Conservation (phyloP, 805 yeast species). For the Teunomyces aglyptinius region DNA sequence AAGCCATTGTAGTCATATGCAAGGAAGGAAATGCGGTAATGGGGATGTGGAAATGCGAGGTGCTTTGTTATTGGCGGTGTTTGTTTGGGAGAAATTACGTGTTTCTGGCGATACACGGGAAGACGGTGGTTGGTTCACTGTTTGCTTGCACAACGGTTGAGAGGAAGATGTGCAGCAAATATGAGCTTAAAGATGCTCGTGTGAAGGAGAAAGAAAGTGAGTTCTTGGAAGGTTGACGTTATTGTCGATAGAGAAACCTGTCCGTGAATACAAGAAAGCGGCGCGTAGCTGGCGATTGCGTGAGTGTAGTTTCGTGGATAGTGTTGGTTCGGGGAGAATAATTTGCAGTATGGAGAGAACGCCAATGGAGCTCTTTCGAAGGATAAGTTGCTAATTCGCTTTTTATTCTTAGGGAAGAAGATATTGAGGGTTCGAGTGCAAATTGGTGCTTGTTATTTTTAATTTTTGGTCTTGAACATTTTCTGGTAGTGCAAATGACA, state of each 20-base stretch:
- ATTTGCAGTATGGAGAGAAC: not conserved
- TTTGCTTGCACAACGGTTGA: constrained; percentile 1
- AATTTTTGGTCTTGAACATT: constrained; percentile 4
- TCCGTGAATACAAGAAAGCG: constrained; percentile 1
- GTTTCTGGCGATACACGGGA: not conserved
- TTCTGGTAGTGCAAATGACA: constrained; percentile 7
- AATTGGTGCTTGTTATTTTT: not conserved
- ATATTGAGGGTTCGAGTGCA: not conserved
- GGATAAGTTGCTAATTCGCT: not conserved
- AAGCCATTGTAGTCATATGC: constrained; percentile 14
- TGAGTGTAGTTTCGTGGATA: not conserved
- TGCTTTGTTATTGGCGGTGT: not conserved
- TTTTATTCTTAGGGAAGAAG: not conserved
- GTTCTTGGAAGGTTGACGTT: not conserved
- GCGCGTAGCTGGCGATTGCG: constrained; percentile 1
- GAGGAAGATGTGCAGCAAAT: not conserved
- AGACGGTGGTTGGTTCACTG: not conserved
- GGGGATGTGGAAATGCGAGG: constrained; percentile 4
- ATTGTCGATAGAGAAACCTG: not conserved
- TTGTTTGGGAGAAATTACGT: constrained; percentile 1
- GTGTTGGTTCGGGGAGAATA: not conserved
- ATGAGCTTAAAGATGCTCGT: not conserved
- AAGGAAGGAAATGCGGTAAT: not conserved
- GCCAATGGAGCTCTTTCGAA: not conserved
- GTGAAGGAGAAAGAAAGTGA: not conserved